Evolutionary conservation across 2,329 filamentous ascomycete genomes (phyloP).

Genomic region (Rhinocladiella mackenziei): DNA sequence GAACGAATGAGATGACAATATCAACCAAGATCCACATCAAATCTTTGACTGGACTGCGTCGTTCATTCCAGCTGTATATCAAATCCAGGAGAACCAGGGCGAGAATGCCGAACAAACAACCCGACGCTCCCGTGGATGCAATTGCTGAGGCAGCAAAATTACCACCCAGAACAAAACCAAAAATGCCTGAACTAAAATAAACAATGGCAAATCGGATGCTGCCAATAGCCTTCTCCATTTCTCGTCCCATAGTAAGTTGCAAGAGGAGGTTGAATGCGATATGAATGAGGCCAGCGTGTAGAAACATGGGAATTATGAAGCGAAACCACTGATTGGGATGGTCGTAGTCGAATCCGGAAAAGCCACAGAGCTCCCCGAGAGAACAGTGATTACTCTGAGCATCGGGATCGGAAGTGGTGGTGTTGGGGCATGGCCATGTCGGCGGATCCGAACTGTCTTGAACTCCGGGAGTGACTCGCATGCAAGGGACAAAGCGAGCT

Average conservation of each 20-base stretch:
- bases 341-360: slow-evolving; percentile 69
- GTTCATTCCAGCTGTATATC: slow-evolving; percentile 85
- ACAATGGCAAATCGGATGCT: slow-evolving; percentile 82
- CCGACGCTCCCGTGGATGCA: slow-evolving; percentile 83
- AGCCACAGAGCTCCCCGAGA: slow-evolving; percentile 78
- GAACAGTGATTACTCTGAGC: slow-evolving; percentile 58
- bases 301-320: slow-evolving; percentile 92
- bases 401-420: slow-evolving; percentile 56
- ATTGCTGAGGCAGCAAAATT: slow-evolving; percentile 83
- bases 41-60: slow-evolving; percentile 71
- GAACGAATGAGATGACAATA: slow-evolving; percentile 81
- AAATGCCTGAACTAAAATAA: slow-evolving; percentile 87
- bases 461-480: slow-evolving; percentile 64
- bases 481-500: slow-evolving; percentile 85
- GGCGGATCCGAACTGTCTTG: slow-evolving; percentile 38
- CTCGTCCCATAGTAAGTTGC: slow-evolving; percentile 81
- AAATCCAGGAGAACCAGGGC: slow-evolving; percentile 84
- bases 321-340: slow-evolving; percentile 91
- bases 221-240: slow-evolving; percentile 90
- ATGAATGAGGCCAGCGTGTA: slow-evolving; percentile 90
- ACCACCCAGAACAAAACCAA: slow-evolving; percentile 89
- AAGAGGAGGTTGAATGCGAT: slow-evolving; percentile 94
- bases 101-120: slow-evolving; percentile 84
- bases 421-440: slow-evolving; percentile 75
- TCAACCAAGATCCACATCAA: slow-evolving; percentile 83